Conservation (phyloP, 768 basidiomycete species). For the Mycena vulgaris region DNA sequence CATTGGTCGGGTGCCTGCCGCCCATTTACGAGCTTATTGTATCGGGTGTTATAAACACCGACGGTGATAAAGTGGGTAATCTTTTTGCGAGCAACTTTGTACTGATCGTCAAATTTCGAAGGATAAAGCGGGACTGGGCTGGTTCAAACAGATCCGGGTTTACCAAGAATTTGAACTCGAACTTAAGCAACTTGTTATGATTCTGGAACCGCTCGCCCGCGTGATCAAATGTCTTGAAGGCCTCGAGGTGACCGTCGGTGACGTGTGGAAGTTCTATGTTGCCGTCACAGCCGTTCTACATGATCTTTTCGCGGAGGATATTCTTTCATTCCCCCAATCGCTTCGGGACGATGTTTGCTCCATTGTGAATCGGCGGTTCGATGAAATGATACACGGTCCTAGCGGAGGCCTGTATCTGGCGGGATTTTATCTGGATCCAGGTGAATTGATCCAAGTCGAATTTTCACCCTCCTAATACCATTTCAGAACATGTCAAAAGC, state of each 20-base stretch:
- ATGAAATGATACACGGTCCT: constrained; percentile 41
- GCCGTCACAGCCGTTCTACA: constrained; percentile 35
- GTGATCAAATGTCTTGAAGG: constrained; percentile 44
- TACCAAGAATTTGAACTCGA: no score
- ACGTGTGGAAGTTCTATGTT: constrained; percentile 45
- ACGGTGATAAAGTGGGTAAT: no score
- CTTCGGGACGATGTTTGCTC: constrained; percentile 28
- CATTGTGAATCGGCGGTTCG: constrained; percentile 37
- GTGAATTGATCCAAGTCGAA: no score
- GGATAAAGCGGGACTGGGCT: no score
- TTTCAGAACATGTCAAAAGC: constrained; percentile 28
- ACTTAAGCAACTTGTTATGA: no score
- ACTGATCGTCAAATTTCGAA: no score
- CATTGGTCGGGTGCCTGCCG: constrained; percentile 34
- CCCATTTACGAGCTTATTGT: constrained; percentile 17
- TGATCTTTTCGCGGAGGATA: constrained; percentile 31
- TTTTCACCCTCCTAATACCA: background rate
- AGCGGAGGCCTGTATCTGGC: constrained; percentile 40
- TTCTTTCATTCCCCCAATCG: background rate
- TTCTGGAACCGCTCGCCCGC: no score
- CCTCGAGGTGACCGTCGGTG: constrained; percentile 37
- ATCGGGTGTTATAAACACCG: no score
- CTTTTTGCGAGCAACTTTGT: no score
- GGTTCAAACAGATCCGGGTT: no score
- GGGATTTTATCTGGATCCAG: constrained; percentile 25